phyloP scores from a whole-genome alignment of 495 filamentous ascomycete genomes.

The Penicillium pulvis region DNA sequence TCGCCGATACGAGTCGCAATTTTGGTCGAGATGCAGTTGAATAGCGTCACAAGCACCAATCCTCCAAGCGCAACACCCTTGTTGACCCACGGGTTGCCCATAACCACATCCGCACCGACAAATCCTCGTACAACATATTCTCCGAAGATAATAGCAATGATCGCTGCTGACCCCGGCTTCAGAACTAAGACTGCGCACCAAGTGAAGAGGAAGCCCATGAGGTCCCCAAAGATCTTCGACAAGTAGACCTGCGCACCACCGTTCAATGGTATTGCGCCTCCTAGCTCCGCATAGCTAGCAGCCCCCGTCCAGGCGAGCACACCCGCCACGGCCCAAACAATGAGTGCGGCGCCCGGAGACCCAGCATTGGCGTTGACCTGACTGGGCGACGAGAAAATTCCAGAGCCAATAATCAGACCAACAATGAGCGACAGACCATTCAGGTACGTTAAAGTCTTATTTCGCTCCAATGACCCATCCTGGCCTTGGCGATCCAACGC shows the following conservation, averaged over 20 bases:
- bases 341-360: conserved; percentile 85
- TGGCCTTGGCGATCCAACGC: conserved; percentile 53
- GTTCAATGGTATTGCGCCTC: conserved; percentile 93
- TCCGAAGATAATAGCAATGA: conserved; percentile 96
- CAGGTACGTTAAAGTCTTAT: conserved; percentile 92
- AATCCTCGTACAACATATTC: conserved; percentile 90
- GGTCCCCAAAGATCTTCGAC: conserved; percentile 92
- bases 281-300: conserved; percentile 93
- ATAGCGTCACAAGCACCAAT: conserved; percentile 70
- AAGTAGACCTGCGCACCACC: conserved; percentile 93
- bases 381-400: conserved; percentile 93
- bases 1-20: conserved; percentile 84
- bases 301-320: conserved; percentile 95
- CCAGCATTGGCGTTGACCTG: conserved; percentile 93
- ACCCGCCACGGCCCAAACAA: conserved; percentile 90
- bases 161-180: conserved; percentile 90
- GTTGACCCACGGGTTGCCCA: conserved; percentile 81
- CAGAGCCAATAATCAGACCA: conserved; percentile 93
- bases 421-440: conserved; percentile 91
- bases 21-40: conserved; percentile 90
- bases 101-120: conserved; percentile 77
- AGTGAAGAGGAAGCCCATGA: conserved; percentile 88
- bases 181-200: conserved; percentile 95
- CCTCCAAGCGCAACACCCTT: conserved; percentile 84
- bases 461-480: conserved; percentile 76